A percentile compares a stretch with the other conserved stretches of the same genome.
phyloP scores from a whole-genome alignment of 2,329 filamentous ascomycete species.

The Fusarium burgessii region DNA sequence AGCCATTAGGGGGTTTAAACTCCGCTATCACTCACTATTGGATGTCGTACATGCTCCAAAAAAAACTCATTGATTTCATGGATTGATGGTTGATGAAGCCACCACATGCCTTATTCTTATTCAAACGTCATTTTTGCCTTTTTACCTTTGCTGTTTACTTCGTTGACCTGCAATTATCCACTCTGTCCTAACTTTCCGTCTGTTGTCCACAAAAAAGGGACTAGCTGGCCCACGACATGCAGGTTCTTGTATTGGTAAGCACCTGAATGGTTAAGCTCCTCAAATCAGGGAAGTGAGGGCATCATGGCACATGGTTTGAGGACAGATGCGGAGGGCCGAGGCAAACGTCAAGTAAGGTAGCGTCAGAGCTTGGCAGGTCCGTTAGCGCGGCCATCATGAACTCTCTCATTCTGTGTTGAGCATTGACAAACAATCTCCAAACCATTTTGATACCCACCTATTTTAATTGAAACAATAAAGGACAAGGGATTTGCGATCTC shows the following conservation, averaged over 20 bases:
- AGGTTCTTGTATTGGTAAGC: constrained; percentile 28
- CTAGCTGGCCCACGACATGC: constrained; percentile 13
- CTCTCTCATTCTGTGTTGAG: constrained; percentile 14
- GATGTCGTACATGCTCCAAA: neutral
- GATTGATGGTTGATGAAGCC: neutral
- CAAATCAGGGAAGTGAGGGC: constrained; percentile 18
- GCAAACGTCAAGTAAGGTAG: neutral
- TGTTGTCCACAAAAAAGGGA: constrained; percentile 16
- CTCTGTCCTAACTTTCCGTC: neutral
- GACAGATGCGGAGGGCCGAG: neutral
- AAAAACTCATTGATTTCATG: neutral
- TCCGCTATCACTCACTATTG: constrained; percentile 12
- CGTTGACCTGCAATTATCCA: constrained; percentile 8
- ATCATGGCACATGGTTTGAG: constrained; percentile 18
- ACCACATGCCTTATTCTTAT: neutral
- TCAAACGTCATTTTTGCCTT: neutral
- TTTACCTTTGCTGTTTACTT: neutral
- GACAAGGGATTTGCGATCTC: neutral
- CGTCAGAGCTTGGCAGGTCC: neutral
- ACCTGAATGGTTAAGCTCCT: neutral
- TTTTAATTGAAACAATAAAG: neutral
- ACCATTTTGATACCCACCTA: neutral
- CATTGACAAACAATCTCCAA: neutral
- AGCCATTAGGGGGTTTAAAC: constrained; percentile 31
- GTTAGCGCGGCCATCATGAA: constrained; percentile 1